Evolutionary conservation across 306 rosid genomes (phyloP).

Genomic region (Acacia confusa): DNA sequence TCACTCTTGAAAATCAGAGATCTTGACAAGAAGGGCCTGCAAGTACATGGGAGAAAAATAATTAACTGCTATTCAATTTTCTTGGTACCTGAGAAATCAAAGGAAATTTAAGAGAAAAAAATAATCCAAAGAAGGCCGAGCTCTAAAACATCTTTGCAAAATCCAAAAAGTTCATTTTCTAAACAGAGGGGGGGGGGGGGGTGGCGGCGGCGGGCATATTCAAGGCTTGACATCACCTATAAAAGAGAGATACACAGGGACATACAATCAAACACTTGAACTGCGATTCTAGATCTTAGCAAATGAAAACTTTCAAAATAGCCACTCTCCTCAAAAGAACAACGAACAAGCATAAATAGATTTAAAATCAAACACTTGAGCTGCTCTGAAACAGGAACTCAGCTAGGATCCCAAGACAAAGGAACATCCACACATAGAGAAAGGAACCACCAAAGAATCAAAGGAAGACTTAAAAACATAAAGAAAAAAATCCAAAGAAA

Average conservation of each 20-base stretch:
- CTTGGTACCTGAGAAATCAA: not conserved
- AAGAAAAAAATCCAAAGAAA: not conserved
- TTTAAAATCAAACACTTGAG: not conserved
- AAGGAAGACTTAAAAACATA: not conserved
- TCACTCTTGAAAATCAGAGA: slow-evolving; percentile 26
- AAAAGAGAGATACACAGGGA: not conserved
- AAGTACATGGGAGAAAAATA: slow-evolving; percentile 11
- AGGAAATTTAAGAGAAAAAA: not conserved
- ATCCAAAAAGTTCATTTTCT: not conserved
- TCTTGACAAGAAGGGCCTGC: slow-evolving; percentile 45
- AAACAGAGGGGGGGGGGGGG: too few relatives aligned
- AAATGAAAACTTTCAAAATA: not conserved
- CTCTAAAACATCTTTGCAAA: not conserved
- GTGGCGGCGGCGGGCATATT: too few relatives aligned
- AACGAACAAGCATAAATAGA: not conserved
- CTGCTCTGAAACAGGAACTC: not conserved
- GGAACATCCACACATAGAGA: not conserved
- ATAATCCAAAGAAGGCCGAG: not conserved
- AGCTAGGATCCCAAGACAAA: not conserved
- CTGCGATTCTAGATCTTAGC: not conserved
- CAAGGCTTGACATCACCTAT: not conserved
- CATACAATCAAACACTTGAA: not conserved
- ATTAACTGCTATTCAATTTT: not conserved
- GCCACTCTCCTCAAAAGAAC: not conserved
- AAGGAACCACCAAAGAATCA: not conserved